phyloP scores from a whole-genome alignment of 352 stramenopile species.

The Phytophthora ohioensis region DNA sequence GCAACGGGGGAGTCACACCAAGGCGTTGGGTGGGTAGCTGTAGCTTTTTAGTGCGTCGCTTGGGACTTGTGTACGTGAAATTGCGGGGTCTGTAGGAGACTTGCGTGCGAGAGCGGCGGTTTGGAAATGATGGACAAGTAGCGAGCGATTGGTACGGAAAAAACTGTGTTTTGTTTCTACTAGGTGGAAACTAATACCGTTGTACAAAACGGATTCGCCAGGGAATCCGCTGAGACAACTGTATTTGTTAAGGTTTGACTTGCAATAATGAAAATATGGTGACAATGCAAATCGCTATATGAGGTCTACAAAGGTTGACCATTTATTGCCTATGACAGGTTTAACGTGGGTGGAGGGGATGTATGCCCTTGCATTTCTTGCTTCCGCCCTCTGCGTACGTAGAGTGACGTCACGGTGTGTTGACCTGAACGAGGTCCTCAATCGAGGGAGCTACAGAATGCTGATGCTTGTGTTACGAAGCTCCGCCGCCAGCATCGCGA shows the following conservation, averaged over 20 bases:
- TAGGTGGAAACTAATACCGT: neutral
- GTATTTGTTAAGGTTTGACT: neutral
- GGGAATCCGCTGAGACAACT: neutral
- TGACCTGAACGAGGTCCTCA: constrained; percentile 10
- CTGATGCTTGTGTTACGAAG: constrained; percentile 21
- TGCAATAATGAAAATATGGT: neutral
- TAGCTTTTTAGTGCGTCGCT: constrained; percentile 12
- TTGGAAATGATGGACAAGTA: constrained; percentile 39
- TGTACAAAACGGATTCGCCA: neutral
- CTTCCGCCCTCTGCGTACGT: neutral
- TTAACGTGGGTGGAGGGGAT: constrained; percentile 28
- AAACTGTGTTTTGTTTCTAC: constrained; percentile 10
- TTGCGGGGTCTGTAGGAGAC: constrained; percentile 16
- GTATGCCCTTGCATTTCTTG: constrained; percentile 26
- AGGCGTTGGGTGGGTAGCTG: constrained; percentile 48
- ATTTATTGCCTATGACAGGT: constrained; percentile 3
- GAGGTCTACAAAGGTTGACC: neutral
- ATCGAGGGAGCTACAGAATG: neutral
- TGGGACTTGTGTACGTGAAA: constrained; percentile 1
- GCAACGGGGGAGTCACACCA: constrained; percentile 44
- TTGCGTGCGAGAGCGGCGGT: constrained; percentile 31
- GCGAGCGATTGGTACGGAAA: constrained; percentile 20
- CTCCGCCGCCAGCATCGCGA: neutral
- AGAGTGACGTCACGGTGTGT: constrained; percentile 4
- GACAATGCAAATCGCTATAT: constrained; percentile 6